Evolutionary conservation across 148 eudicot genomes (phyloP).

Genomic region (Fagopyrum tataricum): DNA sequence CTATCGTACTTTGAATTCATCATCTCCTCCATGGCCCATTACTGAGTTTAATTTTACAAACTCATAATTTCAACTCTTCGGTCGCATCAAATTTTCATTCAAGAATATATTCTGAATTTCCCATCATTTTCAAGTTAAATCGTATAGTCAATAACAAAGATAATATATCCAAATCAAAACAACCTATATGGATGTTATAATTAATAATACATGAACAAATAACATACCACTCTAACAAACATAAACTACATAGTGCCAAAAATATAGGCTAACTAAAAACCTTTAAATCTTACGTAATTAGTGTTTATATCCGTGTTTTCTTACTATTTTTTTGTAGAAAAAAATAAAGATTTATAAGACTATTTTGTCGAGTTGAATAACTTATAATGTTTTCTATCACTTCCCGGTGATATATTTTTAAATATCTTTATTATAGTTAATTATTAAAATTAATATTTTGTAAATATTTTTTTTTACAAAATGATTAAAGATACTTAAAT

Average conservation of each 20-base stretch:
- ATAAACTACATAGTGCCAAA: too few relatives aligned
- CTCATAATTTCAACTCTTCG: conserved; percentile 3
- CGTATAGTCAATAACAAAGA: background rate
- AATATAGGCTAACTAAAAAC: background rate
- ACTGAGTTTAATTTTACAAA: background rate
- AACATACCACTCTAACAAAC: background rate
- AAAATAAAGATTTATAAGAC: too few relatives aligned
- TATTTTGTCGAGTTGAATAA: too few relatives aligned
- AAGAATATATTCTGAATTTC: conserved; percentile 1
- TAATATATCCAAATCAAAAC: background rate
- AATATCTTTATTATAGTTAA: too few relatives aligned
- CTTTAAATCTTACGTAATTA: background rate
- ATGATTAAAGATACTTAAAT: too few relatives aligned
- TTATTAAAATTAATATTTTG: too few relatives aligned
- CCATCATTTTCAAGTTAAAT: background rate
- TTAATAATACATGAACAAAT: background rate
- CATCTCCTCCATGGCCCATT: background rate
- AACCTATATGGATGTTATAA: background rate
- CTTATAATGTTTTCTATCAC: too few relatives aligned
- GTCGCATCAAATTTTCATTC: conserved; percentile 4
- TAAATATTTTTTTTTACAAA: too few relatives aligned
- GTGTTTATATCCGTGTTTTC: too few relatives aligned
- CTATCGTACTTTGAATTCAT: background rate
- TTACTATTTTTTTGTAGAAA: too few relatives aligned
- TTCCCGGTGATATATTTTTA: too few relatives aligned